Evolutionary conservation across 2,329 filamentous ascomycete genomes (phyloP).

Genomic region (Microascus cirrosus): DNA sequence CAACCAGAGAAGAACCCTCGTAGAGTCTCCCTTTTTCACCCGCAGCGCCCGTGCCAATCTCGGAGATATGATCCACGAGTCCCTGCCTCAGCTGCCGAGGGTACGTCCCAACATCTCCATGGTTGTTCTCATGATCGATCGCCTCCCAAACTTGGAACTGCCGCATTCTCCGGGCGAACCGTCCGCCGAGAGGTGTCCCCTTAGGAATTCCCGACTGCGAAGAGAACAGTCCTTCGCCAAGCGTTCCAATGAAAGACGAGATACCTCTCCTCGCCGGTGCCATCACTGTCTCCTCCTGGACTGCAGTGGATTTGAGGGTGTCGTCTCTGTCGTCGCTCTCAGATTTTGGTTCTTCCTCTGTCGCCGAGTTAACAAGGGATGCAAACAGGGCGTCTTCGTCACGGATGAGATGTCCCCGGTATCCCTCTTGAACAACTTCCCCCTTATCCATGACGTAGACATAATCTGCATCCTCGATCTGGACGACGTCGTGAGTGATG

Average conservation of each 20-base stretch:
- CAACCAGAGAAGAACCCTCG: neutral
- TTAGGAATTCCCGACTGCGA: neutral
- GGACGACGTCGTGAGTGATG: slow-evolving; percentile 79
- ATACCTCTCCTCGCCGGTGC: neutral
- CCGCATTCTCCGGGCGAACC: neutral
- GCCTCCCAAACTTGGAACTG: neutral
- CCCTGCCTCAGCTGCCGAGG: neutral
- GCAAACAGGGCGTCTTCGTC: slow-evolving; percentile 33
- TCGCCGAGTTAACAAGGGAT: slow-evolving; percentile 18
- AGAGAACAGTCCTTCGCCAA: neutral
- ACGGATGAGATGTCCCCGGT: slow-evolving; percentile 41
- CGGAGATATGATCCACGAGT: neutral
- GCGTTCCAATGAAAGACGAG: neutral
- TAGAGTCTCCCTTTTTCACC: neutral
- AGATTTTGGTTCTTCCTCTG: neutral
- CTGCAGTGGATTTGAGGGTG: neutral
- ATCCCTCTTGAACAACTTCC: slow-evolving; percentile 56
- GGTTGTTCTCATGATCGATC: neutral
- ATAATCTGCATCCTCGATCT: slow-evolving; percentile 63
- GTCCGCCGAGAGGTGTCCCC: neutral
- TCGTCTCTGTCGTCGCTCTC: neutral
- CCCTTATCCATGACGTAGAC: slow-evolving; percentile 71
- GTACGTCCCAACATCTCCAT: neutral
- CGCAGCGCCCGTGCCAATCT: neutral
- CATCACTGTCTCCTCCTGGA: neutral